Conservation (phyloP, 202 grass and related monocot genomes). For the Carex sylvatica region DNA sequence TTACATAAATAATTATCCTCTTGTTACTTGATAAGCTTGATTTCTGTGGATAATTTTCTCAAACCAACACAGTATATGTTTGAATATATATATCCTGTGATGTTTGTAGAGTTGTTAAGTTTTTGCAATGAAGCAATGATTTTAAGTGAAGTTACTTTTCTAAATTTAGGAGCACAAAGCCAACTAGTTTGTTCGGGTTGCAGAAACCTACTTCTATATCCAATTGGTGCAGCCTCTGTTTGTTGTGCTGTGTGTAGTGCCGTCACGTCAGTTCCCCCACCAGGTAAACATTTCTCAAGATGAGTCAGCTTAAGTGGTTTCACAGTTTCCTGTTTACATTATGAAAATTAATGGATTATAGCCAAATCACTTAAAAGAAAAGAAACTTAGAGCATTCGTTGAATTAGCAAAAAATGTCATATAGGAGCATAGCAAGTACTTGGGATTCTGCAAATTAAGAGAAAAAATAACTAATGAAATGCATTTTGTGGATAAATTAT, state of each 20-base stretch:
- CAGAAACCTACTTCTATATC: constrained; percentile 95
- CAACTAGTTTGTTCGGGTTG: constrained; percentile 96
- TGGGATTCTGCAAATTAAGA: background rate
- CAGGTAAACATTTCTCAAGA: constrained; percentile 43
- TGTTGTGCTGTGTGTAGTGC: constrained; percentile 96
- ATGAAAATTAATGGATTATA: background rate
- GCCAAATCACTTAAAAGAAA: background rate
- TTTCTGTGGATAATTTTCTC: background rate
- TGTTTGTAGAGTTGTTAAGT: background rate
- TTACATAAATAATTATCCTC: background rate
- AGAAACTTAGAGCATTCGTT: background rate
- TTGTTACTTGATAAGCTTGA: background rate
- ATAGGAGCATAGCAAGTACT: background rate
- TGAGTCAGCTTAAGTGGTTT: background rate
- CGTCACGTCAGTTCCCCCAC: constrained; percentile 75
- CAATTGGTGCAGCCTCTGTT: constrained; percentile 83
- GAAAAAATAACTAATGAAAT: background rate
- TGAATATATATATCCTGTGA: background rate
- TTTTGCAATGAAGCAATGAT: background rate
- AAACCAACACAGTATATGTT: background rate
- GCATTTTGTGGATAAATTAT: background rate
- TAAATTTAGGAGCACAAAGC: constrained; percentile 69
- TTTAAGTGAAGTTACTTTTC: constrained; percentile 4
- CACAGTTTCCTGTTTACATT: background rate
- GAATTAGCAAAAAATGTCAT: background rate